Evolutionary conservation across 139 green algal genomes (phyloP).

Genomic region (Chlamydomonas sp.): DNA sequence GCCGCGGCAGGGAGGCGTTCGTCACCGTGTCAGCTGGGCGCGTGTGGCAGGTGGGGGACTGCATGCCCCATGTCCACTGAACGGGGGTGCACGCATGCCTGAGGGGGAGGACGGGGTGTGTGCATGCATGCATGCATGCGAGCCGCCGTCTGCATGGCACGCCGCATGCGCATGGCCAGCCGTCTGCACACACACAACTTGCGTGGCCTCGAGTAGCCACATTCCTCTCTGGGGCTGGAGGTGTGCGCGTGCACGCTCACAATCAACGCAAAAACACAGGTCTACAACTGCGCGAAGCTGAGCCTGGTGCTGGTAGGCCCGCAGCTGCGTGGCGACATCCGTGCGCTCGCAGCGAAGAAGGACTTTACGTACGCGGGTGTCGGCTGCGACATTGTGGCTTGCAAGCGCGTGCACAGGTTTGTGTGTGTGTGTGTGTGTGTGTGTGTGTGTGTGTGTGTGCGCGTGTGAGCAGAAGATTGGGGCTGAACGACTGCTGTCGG

Average conservation of each 20-base stretch:
- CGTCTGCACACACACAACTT: too few relatives aligned
- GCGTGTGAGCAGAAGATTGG: too few relatives aligned
- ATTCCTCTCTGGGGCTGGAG: conserved; percentile 2
- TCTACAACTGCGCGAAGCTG: conserved; percentile 83
- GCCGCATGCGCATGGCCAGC: too few relatives aligned
- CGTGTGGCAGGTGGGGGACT: conserved; percentile 77
- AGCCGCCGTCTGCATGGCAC: too few relatives aligned
- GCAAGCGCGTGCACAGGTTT: conserved; percentile 45
- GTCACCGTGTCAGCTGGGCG: conserved; percentile 84
- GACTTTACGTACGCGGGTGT: conserved; percentile 85
- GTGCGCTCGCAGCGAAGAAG: conserved; percentile 56
- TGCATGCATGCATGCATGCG: too few relatives aligned
- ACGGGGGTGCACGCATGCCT: too few relatives aligned
- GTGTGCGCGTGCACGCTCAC: background rate
- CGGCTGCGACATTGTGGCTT: conserved; percentile 61
- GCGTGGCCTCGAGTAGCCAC: too few relatives aligned
- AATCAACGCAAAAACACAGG: conserved; percentile 36
- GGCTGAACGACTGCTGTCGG: background rate
- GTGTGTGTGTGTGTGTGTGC: background rate
- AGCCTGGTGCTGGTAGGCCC: conserved; percentile 71
- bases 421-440: too few relatives aligned
- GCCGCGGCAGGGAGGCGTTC: conserved; percentile 68
- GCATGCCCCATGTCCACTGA: too few relatives aligned
- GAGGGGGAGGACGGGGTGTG: too few relatives aligned
- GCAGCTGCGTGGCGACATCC: conserved; percentile 36